phyloP scores from a whole-genome alignment of 2,329 filamentous ascomycete genomes.

The Fusarium musae region DNA sequence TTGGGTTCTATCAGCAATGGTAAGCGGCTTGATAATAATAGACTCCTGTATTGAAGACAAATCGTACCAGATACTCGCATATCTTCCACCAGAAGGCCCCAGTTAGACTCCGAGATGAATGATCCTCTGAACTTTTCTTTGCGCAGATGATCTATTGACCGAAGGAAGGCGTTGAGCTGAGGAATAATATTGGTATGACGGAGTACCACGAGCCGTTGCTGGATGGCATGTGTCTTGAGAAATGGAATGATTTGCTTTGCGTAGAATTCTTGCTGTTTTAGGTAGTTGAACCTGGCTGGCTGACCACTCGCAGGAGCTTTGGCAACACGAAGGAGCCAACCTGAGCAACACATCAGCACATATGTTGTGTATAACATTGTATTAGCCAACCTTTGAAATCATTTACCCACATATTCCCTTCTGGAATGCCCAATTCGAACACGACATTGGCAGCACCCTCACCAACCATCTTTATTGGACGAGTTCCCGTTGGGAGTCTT shows the following conservation, averaged over 20 bases:
- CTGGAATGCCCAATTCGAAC: slow-evolving; percentile 66
- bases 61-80: slow-evolving; percentile 62
- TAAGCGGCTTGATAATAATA: not conserved
- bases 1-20: slow-evolving; percentile 42
- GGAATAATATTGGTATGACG: slow-evolving; percentile 51
- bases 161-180: slow-evolving; percentile 65
- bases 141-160: slow-evolving; percentile 57
- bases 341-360: slow-evolving; percentile 42
- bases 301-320: slow-evolving; percentile 49
- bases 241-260: slow-evolving; percentile 49
- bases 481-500: slow-evolving; percentile 49
- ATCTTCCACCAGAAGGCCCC: slow-evolving; percentile 78
- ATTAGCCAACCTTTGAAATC: slow-evolving; percentile 51
- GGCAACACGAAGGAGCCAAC: slow-evolving; percentile 53
- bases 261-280: slow-evolving; percentile 53
- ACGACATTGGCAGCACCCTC: slow-evolving; percentile 85
- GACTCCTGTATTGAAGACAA: not conserved
- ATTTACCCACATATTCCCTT: slow-evolving; percentile 45
- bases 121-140: slow-evolving; percentile 60
- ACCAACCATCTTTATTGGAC: slow-evolving; percentile 58
- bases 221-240: slow-evolving; percentile 49
- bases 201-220: slow-evolving; percentile 53
- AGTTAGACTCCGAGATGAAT: slow-evolving; percentile 65
- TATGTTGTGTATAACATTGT: slow-evolving; percentile 2
- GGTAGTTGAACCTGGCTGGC: slow-evolving; percentile 51